A percentile compares a stretch with the other conserved stretches of the same genome.
These are phyloP conservation scores for Cladosporium sp. DNA, from an alignment of 2,329 filamentous ascomycete species.

Conservation along the genomic window DNA sequence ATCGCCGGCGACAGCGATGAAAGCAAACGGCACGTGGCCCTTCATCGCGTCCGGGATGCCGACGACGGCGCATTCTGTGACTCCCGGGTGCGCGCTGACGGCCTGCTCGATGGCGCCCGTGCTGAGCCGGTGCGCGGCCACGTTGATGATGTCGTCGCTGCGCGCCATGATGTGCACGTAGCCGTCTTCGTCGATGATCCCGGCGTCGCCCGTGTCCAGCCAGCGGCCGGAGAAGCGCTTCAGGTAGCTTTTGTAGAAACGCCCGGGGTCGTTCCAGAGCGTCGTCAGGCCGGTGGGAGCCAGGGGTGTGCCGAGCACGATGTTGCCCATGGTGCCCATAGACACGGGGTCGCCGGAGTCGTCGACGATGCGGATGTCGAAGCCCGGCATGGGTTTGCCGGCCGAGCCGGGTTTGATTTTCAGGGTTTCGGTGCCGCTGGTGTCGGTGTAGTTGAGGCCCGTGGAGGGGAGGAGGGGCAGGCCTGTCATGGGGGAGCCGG, in stretches of 20 bases:
- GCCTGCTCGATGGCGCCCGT: conserved; percentile 90
- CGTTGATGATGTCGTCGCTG: conserved; percentile 87
- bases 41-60: conserved; percentile 82
- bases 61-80: conserved; percentile 83
- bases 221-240: conserved; percentile 76
- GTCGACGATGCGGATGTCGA: conserved; percentile 80
- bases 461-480: conserved; percentile 61
- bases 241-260: conserved; percentile 82
- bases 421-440: conserved; percentile 45
- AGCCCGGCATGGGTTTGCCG: conserved; percentile 87
- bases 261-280: conserved; percentile 78
- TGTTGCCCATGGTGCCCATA: conserved; percentile 81
- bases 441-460: conserved; percentile 50
- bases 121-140: conserved; percentile 87
- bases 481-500: conserved; percentile 64
- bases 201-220: conserved; percentile 89
- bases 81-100: conserved; percentile 71
- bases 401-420: conserved; percentile 78
- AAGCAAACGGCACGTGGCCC: conserved; percentile 88
- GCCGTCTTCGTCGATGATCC: conserved; percentile 73
- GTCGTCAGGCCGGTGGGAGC: conserved; percentile 83
- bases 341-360: conserved; percentile 70
- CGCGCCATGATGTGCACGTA: conserved; percentile 61
- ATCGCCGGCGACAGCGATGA: conserved; percentile 66
- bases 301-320: conserved; percentile 77